phyloP scores from a whole-genome alignment of 2,329 filamentous ascomycete genomes.

The Phyllosticta citrichinensis region DNA sequence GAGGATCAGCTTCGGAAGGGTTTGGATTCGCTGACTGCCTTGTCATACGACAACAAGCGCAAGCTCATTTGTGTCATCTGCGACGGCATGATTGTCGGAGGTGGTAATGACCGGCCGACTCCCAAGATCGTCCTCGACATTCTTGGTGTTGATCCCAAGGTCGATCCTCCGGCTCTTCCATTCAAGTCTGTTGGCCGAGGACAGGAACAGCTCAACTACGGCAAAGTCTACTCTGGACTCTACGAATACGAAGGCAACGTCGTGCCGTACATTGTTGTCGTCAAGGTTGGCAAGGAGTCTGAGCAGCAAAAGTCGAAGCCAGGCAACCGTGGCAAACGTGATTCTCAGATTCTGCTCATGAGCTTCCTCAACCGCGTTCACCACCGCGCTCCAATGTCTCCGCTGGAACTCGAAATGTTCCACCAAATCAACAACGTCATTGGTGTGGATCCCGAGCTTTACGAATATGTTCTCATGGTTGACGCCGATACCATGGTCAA shows the following conservation, averaged over 20 bases:
- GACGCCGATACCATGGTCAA: conserved; percentile 93
- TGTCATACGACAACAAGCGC: conserved; percentile 96
- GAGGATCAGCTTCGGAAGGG: conserved; percentile 91
- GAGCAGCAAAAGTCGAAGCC: conserved; percentile 87
- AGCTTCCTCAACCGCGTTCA: conserved; percentile 98
- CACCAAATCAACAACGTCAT: conserved; percentile 99
- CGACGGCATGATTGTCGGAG: conserved; percentile 92
- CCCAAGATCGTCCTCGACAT: conserved; percentile 98
- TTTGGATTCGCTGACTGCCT: conserved; percentile 83
- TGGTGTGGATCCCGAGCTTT: conserved; percentile 91
- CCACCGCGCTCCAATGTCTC: conserved; percentile 86
- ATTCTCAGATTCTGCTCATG: conserved; percentile 92
- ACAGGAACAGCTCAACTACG: conserved; percentile 91
- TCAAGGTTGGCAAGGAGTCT: conserved; percentile 95
- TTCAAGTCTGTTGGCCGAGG: conserved; percentile 89
- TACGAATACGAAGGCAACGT: conserved; percentile 98
- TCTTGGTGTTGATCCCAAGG: conserved; percentile 90
- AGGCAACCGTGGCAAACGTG: conserved; percentile 95
- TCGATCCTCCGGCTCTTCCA: conserved; percentile 85
- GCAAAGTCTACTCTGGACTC: conserved; percentile 94
- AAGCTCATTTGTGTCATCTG: conserved; percentile 96
- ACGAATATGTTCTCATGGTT: conserved; percentile 95
- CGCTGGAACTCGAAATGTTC: conserved; percentile 94
- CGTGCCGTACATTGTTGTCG: conserved; percentile 88
- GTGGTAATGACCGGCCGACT: conserved; percentile 90